Evolutionary conservation across 306 rosid genomes (phyloP).

Genomic region (Abrus precatorius): DNA sequence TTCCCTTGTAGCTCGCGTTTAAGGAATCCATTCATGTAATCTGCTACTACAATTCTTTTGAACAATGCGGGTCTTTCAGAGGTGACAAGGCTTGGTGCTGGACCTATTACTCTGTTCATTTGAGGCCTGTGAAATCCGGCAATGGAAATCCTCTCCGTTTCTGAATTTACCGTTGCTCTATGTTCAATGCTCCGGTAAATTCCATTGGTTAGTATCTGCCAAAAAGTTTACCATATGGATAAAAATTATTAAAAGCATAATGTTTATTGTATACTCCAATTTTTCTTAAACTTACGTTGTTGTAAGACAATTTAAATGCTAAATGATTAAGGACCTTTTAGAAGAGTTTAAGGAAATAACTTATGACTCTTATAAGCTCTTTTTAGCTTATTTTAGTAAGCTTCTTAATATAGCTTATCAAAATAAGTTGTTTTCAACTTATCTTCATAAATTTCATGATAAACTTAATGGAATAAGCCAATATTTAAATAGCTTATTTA

Average conservation of each 20-base stretch:
- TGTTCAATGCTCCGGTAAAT: constrained; percentile 50
- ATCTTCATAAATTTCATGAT: no score
- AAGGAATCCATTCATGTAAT: constrained; percentile 40
- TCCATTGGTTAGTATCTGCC: constrained; percentile 52
- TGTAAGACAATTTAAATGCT: neutral
- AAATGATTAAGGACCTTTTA: neutral
- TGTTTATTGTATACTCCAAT: neutral
- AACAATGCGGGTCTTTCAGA: constrained; percentile 42
- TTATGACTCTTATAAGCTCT: no score
- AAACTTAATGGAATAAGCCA: no score
- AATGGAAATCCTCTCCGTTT: constrained; percentile 49
- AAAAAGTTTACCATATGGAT: neutral
- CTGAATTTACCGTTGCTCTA: constrained; percentile 36
- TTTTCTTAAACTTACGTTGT: neutral
- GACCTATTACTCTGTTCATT: constrained; percentile 14
- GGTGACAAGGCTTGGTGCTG: constrained; percentile 35
- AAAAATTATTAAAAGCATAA: neutral
- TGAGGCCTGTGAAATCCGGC: constrained; percentile 42
- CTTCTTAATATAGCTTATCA: no score
- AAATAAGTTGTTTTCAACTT: no score
- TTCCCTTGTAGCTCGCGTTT: constrained; percentile 42
- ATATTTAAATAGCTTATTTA: no score
- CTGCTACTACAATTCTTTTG: constrained; percentile 33
- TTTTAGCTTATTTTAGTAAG: no score
- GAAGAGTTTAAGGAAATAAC: no score